Evolutionary conservation across 31 red algal genomes (phyloP).

Genomic region (Porphyra umbilicalis): DNA sequence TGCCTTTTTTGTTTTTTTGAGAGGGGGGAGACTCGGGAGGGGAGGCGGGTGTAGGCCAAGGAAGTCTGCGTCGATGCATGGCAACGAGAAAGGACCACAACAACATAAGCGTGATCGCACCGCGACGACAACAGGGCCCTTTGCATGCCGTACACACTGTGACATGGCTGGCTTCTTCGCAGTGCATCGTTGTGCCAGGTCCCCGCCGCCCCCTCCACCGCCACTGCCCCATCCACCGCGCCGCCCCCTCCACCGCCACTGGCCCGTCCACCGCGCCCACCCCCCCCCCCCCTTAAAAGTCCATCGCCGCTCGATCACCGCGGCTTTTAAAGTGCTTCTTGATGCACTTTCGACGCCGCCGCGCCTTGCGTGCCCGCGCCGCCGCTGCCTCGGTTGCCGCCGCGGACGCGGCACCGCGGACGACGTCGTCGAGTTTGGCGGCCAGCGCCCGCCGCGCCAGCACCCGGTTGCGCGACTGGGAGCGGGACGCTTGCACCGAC

Average conservation of each 20-base stretch:
- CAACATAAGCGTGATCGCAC: no score
- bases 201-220: neutral
- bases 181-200: no score
- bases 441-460: constrained; percentile 45
- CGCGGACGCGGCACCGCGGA: constrained; percentile 59
- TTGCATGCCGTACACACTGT: no score
- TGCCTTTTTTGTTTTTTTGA: no score
- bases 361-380: constrained; percentile 70
- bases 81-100: no score
- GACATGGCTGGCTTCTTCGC: no score
- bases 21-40: no score
- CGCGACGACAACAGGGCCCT: no score
- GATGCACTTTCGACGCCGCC: constrained; percentile 40
- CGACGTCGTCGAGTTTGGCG: constrained; percentile 59
- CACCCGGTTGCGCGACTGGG: constrained; percentile 55
- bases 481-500: constrained; percentile 74
- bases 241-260: neutral
- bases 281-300: constrained; percentile 4
- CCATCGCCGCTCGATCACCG: constrained; percentile 37
- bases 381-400: constrained; percentile 38
- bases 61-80: no score
- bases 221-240: neutral
- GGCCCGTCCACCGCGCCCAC: neutral
- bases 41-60: no score
- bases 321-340: constrained; percentile 90